Conservation (phyloP, 1,139 yeast species). For the Debaryomyces coudertii region DNA sequence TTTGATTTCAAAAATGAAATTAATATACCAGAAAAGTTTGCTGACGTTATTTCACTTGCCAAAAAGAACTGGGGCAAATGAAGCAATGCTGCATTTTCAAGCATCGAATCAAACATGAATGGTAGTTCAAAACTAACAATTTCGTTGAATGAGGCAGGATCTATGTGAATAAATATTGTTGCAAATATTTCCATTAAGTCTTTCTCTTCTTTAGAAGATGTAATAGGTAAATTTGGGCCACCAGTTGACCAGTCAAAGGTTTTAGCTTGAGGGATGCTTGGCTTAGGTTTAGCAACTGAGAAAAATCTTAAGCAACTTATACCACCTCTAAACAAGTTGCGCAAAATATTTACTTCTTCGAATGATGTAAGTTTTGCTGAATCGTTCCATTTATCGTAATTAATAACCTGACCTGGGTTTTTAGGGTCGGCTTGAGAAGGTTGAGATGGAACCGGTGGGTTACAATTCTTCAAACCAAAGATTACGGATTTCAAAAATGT, state of each 20-base stretch:
- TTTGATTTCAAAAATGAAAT: conserved; percentile 75
- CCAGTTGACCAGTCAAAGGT: conserved; percentile 67
- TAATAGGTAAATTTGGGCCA: conserved; percentile 80
- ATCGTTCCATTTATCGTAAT: conserved; percentile 74
- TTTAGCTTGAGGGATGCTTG: conserved; percentile 34
- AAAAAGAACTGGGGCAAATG: conserved; percentile 93
- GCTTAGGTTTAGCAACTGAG: conserved; percentile 55
- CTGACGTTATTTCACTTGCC: conserved; percentile 91
- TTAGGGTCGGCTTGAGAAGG: conserved; percentile 56
- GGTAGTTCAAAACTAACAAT: conserved; percentile 82
- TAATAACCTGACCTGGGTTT: conserved; percentile 59
- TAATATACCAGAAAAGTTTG: conserved; percentile 88
- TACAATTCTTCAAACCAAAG: conserved; percentile 86
- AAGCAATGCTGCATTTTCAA: conserved; percentile 81
- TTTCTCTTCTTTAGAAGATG: conserved; percentile 89
- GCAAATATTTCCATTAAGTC: conserved; percentile 96
- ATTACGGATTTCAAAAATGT: conserved; percentile 89
- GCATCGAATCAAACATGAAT: conserved; percentile 75
- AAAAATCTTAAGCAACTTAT: conserved; percentile 80
- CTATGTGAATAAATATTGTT: conserved; percentile 89
- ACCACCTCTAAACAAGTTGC: conserved; percentile 82
- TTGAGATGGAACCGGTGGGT: conserved; percentile 76
- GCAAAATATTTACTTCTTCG: conserved; percentile 80
- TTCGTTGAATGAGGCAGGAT: conserved; percentile 95
- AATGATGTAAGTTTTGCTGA: conserved; percentile 79